phyloP scores from a whole-genome alignment of 768 basidiomycete genomes.

The Russula compacta region DNA sequence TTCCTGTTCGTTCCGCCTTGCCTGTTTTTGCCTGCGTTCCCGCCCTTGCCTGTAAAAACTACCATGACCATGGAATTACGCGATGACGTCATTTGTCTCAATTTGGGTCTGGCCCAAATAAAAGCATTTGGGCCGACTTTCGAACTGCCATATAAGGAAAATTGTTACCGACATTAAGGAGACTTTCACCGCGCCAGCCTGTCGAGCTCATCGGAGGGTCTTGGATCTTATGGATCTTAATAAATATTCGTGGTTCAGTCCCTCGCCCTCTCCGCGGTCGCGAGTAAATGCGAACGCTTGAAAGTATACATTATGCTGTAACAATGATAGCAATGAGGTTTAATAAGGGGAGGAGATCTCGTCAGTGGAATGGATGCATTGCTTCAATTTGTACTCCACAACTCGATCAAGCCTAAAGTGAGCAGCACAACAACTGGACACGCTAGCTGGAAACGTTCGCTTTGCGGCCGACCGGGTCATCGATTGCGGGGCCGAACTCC shows the following conservation, averaged over 20 bases:
- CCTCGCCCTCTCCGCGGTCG: slow-evolving; percentile 6
- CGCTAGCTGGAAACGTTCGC: background rate
- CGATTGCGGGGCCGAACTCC: slow-evolving; percentile 1
- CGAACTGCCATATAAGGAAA: slow-evolving; percentile 6
- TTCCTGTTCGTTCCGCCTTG: background rate
- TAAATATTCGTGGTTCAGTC: background rate
- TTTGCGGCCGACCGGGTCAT: background rate
- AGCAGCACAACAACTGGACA: background rate
- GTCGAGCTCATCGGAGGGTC: slow-evolving; percentile 2
- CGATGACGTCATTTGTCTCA: slow-evolving; percentile 14
- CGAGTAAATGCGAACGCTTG: background rate
- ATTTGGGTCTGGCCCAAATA: background rate
- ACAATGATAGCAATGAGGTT: background rate
- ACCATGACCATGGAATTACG: background rate
- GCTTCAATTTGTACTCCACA: background rate
- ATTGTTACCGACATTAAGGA: slow-evolving; percentile 6
- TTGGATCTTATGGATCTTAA: slow-evolving; percentile 12
- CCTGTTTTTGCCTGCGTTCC: background rate
- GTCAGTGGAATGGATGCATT: background rate
- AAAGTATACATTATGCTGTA: background rate
- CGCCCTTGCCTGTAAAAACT: slow-evolving; percentile 8
- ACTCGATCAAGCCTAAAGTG: background rate
- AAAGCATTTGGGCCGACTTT: slow-evolving; percentile 8
- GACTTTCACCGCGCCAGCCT: slow-evolving; percentile 5
- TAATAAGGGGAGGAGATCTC: background rate